A percentile compares a stretch with the other conserved stretches of the same genome.
These are phyloP conservation scores for Verbena officinalis DNA, from an alignment of 257 asterid genomes.

Conservation along the genomic window DNA sequence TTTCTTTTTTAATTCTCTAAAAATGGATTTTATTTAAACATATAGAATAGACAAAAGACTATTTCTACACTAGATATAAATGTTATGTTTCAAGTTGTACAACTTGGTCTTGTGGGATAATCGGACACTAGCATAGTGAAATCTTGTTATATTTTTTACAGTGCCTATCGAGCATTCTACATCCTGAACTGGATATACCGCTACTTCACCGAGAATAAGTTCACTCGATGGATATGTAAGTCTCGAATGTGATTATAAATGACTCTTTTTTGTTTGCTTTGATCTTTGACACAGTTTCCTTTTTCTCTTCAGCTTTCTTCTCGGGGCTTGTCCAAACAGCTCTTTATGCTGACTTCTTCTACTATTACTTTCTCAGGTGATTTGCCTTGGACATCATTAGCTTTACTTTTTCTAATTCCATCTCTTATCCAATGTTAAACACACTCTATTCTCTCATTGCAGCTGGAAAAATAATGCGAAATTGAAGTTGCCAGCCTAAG, in stretches of 20 bases:
- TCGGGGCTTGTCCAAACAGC: conserved; percentile 89
- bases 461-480: conserved; percentile 80
- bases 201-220: conserved; percentile 75
- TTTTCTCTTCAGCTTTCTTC: conserved; percentile 57
- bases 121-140: conserved; percentile 8
- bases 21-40: too few relatives aligned
- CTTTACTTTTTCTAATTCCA: neutral
- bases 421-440: neutral
- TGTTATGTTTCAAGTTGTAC: conserved; percentile 1
- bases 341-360: conserved; percentile 94
- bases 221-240: conserved; percentile 88
- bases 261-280: conserved; percentile 4
- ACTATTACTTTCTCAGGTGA: conserved; percentile 91
- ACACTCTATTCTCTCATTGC: conserved; percentile 35
- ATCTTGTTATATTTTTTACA: conserved; percentile 30
- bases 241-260: conserved; percentile 10
- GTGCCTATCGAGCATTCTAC: conserved; percentile 93
- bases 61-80: too few relatives aligned
- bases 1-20: conserved; percentile 22
- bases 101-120: neutral
- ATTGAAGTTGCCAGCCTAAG: conserved; percentile 81
- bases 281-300: conserved; percentile 22
- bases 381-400: conserved; percentile 17
- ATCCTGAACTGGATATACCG: conserved; percentile 95
- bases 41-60: too few relatives aligned